Conservation (phyloP, 1,284 basidiomycete genomes). For the Lentinula novae-zelandiae region DNA sequence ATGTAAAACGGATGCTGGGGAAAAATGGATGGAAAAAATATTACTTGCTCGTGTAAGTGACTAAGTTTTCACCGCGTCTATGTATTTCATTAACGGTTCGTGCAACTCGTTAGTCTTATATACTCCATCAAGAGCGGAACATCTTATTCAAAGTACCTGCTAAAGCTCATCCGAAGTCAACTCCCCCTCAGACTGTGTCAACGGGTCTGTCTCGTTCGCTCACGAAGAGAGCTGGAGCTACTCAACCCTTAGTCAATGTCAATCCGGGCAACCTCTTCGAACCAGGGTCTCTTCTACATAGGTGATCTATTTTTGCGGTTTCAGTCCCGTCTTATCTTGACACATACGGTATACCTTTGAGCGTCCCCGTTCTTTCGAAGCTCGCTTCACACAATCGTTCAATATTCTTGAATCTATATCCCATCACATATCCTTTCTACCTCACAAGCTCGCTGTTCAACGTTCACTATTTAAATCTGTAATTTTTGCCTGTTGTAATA, state of each 20-base stretch:
- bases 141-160: conserved; percentile 49
- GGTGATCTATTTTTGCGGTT: background rate
- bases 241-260: conserved; percentile 33
- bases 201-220: conserved; percentile 38
- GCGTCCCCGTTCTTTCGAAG: too few relatives aligned
- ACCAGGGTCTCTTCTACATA: conserved; percentile 58
- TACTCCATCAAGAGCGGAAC: conserved; percentile 73
- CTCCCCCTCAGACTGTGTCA: conserved; percentile 21
- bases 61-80: conserved; percentile 12
- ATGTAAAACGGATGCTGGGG: conserved; percentile 67
- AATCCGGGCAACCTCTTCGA: conserved; percentile 46
- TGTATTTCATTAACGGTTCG: background rate
- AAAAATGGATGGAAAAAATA: conserved; percentile 68
- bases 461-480: background rate
- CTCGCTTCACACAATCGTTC: background rate
- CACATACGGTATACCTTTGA: too few relatives aligned
- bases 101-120: conserved; percentile 56
- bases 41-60: conserved; percentile 68
- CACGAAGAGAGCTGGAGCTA: conserved; percentile 35
- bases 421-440: background rate
- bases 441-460: background rate
- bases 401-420: background rate
- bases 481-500: conserved; percentile 2
- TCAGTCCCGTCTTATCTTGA: background rate
- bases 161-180: conserved; percentile 29